Base-by-base conservation (phyloP, 805 yeast genomes). In the Spathaspora arborariae region DNA sequence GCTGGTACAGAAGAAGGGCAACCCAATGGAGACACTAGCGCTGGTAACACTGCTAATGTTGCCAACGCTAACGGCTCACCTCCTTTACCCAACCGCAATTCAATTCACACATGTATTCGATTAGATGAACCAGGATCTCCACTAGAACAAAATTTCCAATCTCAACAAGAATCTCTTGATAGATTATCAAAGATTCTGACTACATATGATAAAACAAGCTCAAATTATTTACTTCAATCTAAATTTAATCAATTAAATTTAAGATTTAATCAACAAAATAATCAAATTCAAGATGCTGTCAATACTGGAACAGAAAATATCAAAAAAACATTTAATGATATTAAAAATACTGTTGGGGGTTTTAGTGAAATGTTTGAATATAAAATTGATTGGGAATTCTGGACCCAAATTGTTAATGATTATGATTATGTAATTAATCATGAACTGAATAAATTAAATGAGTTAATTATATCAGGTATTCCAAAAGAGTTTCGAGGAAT, bases 401-500 rank as follows among this genome's bases (percentile, higher is more conserved):
- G 98, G 98, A 78, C 91, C 5, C 70, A 70, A 33, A 86, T 91
- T 15, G 88, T 89, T 3, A 81, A 85, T 51, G 85, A 90, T 61
- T 88, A 89, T 58, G 74, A 82, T n/a, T 59, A 64, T 0, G 82
- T 85, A 7, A 90, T 90, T 1, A 72, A 77, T 44, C 68, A 75
- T 18, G 80, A 81, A 20, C 83, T 91, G 0, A 75, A 75, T 11
- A 74, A 74, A 51, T 72, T 92, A 48, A 76, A 82, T 40, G 60
- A 65, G 34, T 81, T 85, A 39, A 78, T 94, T 16, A 75, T 84
- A 18, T 68, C 70, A 8, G 98, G 98, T 42, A 83, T 92, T 36
- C 98, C 99, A 11, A 69, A 77, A 39, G 94, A 86, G 52, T 75
- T 92, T 43, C 73, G 98, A 52, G 96, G 97, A 2, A 82, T 91